A percentile compares a stretch with the other conserved stretches of the same genome.
phyloP scores from a whole-genome alignment of 139 green algal species.

The Micractinium conductrix region DNA sequence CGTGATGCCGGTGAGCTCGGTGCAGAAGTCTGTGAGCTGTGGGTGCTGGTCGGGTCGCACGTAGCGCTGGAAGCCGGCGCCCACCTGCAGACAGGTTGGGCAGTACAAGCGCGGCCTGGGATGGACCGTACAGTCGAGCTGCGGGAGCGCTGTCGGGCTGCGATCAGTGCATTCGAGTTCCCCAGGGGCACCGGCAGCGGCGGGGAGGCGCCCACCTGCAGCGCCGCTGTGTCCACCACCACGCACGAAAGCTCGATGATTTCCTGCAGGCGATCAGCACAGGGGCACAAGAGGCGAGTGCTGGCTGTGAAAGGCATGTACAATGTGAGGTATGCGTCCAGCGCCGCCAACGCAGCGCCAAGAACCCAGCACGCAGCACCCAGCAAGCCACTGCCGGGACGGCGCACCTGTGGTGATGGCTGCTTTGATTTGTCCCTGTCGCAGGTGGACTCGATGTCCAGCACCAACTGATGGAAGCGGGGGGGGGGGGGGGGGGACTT shows the following conservation, averaged over 20 bases:
- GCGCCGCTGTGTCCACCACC: slow-evolving; percentile 55
- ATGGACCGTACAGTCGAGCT: slow-evolving; percentile 40
- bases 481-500: no score
- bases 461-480: no score
- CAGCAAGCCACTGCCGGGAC: no score
- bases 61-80: slow-evolving; percentile 48
- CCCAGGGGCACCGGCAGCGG: no score
- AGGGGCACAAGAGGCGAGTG: background rate
- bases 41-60: slow-evolving; percentile 65
- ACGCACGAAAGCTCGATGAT: slow-evolving; percentile 76
- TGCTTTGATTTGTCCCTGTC: slow-evolving; percentile 34
- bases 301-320: no score
- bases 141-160: no score
- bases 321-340: no score
- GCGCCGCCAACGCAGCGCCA: no score
- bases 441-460: slow-evolving; percentile 69
- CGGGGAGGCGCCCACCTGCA: no score
- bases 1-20: slow-evolving; percentile 71
- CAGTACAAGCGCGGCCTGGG: no score
- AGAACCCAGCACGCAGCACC: no score
- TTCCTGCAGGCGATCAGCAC: slow-evolving; percentile 51
- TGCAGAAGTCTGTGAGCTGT: slow-evolving; percentile 70
- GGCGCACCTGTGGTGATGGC: slow-evolving; percentile 29
- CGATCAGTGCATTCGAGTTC: no score
- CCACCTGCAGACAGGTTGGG: slow-evolving; percentile 45